These are phyloP conservation scores for Bisporella sp. DNA, from an alignment of 2,329 filamentous ascomycete species.

Conservation along the genomic window DNA sequence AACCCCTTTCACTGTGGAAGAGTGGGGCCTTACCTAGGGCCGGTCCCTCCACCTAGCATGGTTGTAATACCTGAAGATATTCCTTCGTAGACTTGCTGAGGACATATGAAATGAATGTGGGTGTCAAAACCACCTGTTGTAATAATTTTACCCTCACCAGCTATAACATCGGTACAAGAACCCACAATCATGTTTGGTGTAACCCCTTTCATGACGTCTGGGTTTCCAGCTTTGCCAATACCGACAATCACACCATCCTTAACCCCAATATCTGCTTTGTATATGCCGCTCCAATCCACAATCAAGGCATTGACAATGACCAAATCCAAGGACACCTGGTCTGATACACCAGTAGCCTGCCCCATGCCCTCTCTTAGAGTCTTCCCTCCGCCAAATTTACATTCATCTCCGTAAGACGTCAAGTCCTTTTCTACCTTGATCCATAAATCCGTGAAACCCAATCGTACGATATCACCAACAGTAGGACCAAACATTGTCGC, in stretches of 20 bases:
- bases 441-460: conserved; percentile 85
- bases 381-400: conserved; percentile 92
- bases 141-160: conserved; percentile 82
- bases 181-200: conserved; percentile 73
- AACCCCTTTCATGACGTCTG: conserved; percentile 93
- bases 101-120: conserved; percentile 93
- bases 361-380: conserved; percentile 93
- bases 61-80: conserved; percentile 84
- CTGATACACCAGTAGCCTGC: conserved; percentile 71
- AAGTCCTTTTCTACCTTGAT: conserved; percentile 81
- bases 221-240: conserved; percentile 92
- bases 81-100: conserved; percentile 80
- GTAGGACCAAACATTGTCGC: conserved; percentile 89
- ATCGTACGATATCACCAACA: conserved; percentile 72
- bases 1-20: neutral
- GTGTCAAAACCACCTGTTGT: conserved; percentile 86
- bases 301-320: conserved; percentile 87
- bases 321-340: conserved; percentile 70
- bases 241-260: conserved; percentile 80
- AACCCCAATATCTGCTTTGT: conserved; percentile 93
- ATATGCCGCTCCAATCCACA: conserved; percentile 86
- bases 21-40: conserved; percentile 56
- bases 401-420: conserved; percentile 85
- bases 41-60: conserved; percentile 83
- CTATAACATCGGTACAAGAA: conserved; percentile 84